These are phyloP conservation scores for Cyclocybe cylindracea DNA, from an alignment of 768 basidiomycete genomes.

Conservation along the genomic window DNA sequence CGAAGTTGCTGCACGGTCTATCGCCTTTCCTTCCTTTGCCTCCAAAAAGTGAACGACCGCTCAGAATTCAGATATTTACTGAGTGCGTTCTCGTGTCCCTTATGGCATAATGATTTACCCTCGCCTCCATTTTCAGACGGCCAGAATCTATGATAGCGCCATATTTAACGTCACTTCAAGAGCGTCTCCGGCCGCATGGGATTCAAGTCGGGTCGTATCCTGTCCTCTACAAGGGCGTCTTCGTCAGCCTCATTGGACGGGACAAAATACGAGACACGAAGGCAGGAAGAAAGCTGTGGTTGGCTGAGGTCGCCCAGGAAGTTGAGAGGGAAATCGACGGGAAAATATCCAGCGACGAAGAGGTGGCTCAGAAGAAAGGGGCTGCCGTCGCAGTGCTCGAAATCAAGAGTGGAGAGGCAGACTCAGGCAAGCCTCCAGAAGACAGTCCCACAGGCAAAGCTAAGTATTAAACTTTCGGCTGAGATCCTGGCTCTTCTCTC, in stretches of 20 bases:
- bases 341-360: slow-evolving; percentile 62
- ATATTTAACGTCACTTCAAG: slow-evolving; percentile 77
- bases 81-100: slow-evolving; percentile 40
- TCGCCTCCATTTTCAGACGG: slow-evolving; percentile 34
- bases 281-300: slow-evolving; percentile 43
- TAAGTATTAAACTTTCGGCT: neutral
- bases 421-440: neutral
- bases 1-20: slow-evolving; percentile 74
- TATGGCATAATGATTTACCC: neutral
- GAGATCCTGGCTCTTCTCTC: neutral
- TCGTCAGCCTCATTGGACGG: slow-evolving; percentile 70
- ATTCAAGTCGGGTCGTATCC: slow-evolving; percentile 86
- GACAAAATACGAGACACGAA: slow-evolving; percentile 43
- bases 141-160: slow-evolving; percentile 86
- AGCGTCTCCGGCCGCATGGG: slow-evolving; percentile 69
- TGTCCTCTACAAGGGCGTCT: slow-evolving; percentile 62
- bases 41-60: slow-evolving; percentile 69
- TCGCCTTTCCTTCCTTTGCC: slow-evolving; percentile 80
- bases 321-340: slow-evolving; percentile 62
- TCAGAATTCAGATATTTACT: slow-evolving; percentile 83
- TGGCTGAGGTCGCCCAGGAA: slow-evolving; percentile 60
- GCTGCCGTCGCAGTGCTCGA: slow-evolving; percentile 7
- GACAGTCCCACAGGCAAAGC: neutral
- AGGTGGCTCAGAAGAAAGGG: slow-evolving; percentile 51
- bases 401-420: no score